Evolutionary conservation across 176 grass and related monocot species (phyloP), one percentile per base, ranked within the genome.

Genomic region (Oryza glaberrima): DNA sequence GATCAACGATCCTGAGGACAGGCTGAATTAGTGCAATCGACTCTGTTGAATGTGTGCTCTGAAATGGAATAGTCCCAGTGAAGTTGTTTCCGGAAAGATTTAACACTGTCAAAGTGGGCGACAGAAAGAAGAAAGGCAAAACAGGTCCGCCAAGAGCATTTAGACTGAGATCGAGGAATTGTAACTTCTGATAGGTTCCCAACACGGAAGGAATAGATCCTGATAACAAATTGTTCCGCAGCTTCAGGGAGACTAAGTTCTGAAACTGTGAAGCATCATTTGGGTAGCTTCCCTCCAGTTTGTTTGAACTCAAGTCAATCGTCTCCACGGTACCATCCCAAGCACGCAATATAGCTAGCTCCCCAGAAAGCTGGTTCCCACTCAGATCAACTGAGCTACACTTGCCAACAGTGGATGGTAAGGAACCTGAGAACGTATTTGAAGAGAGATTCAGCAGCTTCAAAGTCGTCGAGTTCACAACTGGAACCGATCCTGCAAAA

Each of bases 271-370:
- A 83, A 38, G 85, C 80, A 54, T 90, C 94, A 73, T 97, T 89
- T n/a, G 94, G 96, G 72, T 87, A 96, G 76, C 77, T 89, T 51
- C 93, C 96, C n/a, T 54, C 86, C 67, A 99, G 69, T 79, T 77
- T 82, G 80, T 99, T 99, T 86, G 93, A 99, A 67, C 96, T 99
- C 75, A 99, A 83, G 67, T 99, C 96, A 77, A 99, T 90, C 70
- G 25, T 82, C 88, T 96, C 89, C 38, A 94, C 65, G 48, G 81
- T 84, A 74, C 83, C 77, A 84, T 81, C 91, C 96, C 96, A 99
- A 58, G 79, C 81, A 64, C 81, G 88, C 63, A 99, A 72, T 75
- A 90, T 84, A 66, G 93, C 86, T 83, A 99, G 82, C 73, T 92
- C 86, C 72, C 91, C 88, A 79, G 77, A 76, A 38, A 99, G 77